Evolutionary conservation across 306 rosid species (phyloP), one percentile per base, ranked within the genome.

Genomic region (Prunus armeniaca): DNA sequence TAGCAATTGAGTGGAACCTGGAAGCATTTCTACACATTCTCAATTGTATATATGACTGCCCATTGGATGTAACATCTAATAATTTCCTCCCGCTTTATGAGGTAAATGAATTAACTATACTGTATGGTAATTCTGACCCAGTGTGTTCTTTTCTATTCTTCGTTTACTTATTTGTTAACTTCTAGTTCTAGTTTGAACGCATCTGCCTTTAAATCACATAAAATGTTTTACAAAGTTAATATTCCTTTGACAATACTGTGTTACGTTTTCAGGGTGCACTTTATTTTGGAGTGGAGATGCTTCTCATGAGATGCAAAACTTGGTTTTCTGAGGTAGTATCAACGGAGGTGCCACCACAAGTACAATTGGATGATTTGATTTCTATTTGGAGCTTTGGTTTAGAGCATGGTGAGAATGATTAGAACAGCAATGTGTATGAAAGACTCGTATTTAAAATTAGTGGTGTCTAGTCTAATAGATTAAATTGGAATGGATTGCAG

Each of bases 261-360:
- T 69, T 79, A 72, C 51, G 71, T 68, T 65, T 76, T 41, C 83
- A 93, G 97, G 89, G 90, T 79, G 91, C 97, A 0, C 89, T 93
- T 74, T 93, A 87, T 88, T 92, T 93, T 86, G 93, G 97, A 69
- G 92, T 93, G 64, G 90, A 87, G 74, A 67, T 79, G 58, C 91
- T 93, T 75, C 79, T 93, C 66, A 78, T 68, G 28, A 85, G 78
- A 82, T 93, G 96, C 78, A 85, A 78, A 78, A 77, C 77, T 25
- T 93, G 96, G 97, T 76, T 93, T 83, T 81, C 82, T 74, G 82
- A 84, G 80, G 88, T 71, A 24, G 79, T 78, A 57, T 81, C 88
- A 12, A 77, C 82, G 12, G 64, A 75, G 32, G 80, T 52, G 68
- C 61, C 82, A 43, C 63, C 80, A 11, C 82, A 75, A 58, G 72